Percentiles rank a stretch among this genome's conserved stretches.
Conservation (phyloP, 2,329 filamentous ascomycete species). For the Trichoderma sp. region DNA sequence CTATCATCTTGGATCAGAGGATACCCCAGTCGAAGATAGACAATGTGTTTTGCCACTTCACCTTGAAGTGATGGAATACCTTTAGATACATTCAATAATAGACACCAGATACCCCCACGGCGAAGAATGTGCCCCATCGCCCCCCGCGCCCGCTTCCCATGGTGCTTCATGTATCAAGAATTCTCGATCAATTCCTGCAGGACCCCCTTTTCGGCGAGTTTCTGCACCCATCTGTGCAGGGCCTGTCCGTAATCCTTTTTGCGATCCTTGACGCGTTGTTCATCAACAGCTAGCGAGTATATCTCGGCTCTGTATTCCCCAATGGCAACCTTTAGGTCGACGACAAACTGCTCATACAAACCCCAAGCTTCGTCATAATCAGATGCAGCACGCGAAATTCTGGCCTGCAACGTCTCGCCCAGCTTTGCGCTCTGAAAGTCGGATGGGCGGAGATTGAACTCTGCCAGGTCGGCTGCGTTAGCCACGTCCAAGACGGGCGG, state of each 20-base stretch:
- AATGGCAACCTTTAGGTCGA: constrained; percentile 48
- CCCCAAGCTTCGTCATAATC: constrained; percentile 37
- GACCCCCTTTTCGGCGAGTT: constrained; percentile 67
- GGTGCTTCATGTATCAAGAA: background rate
- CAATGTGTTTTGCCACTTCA: background rate
- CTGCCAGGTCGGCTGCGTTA: constrained; percentile 35
- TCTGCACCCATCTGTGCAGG: constrained; percentile 69
- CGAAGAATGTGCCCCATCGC: background rate
- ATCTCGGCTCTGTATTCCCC: constrained; percentile 54
- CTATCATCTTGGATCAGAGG: background rate
- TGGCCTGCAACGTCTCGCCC: constrained; percentile 29
- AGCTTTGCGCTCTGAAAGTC: constrained; percentile 35
- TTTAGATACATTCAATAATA: background rate
- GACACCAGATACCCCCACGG: background rate
- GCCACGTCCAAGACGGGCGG: constrained; percentile 33
- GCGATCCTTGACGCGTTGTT: constrained; percentile 55
- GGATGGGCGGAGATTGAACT: constrained; percentile 37
- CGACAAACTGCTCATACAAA: constrained; percentile 45
- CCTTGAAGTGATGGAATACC: background rate
- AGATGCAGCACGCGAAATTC: constrained; percentile 27
- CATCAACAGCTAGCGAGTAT: constrained; percentile 49
- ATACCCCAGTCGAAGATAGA: background rate
- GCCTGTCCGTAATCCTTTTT: constrained; percentile 70
- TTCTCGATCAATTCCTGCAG: constrained; percentile 50
- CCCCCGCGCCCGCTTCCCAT: background rate